phyloP scores from a whole-genome alignment of 2,329 filamentous ascomycete species.

The Diaporthe sp. region DNA sequence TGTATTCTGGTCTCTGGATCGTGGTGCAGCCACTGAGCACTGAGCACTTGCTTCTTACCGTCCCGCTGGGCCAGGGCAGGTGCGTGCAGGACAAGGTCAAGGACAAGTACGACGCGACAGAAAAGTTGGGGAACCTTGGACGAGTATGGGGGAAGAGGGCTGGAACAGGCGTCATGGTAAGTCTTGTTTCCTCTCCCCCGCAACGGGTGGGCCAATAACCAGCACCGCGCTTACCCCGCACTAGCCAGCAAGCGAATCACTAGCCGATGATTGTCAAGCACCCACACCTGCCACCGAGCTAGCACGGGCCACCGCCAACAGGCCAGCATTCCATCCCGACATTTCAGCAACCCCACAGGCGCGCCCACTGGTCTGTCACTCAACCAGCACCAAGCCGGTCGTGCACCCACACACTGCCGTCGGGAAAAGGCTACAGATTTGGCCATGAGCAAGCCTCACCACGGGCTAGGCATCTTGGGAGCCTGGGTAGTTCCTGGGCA shows the following conservation, averaged over 20 bases:
- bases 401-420: not conserved
- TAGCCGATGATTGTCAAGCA: constrained; percentile 32
- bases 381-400: not conserved
- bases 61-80: constrained; percentile 1
- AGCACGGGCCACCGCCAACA: not conserved
- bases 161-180: constrained; percentile 17
- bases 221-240: constrained; percentile 28
- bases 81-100: not conserved
- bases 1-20: not conserved
- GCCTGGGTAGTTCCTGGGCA: constrained; percentile 12
- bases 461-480: not conserved
- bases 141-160: constrained; percentile 6
- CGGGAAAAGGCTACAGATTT: constrained; percentile 11
- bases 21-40: not conserved
- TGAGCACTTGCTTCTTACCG: not conserved
- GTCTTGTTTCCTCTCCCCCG: constrained; percentile 16
- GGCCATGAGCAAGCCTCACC: not conserved
- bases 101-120: not conserved
- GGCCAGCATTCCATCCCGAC: constrained; percentile 16
- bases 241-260: constrained; percentile 34
- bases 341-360: constrained; percentile 18
- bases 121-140: constrained; percentile 32
- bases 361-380: not conserved
- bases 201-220: constrained; percentile 19
- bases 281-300: not conserved